A percentile compares a stretch with the other conserved stretches of the same genome.
Evolutionary conservation across 1,284 basidiomycete species (phyloP).

Genomic region (Cryptococcus sp.): DNA sequence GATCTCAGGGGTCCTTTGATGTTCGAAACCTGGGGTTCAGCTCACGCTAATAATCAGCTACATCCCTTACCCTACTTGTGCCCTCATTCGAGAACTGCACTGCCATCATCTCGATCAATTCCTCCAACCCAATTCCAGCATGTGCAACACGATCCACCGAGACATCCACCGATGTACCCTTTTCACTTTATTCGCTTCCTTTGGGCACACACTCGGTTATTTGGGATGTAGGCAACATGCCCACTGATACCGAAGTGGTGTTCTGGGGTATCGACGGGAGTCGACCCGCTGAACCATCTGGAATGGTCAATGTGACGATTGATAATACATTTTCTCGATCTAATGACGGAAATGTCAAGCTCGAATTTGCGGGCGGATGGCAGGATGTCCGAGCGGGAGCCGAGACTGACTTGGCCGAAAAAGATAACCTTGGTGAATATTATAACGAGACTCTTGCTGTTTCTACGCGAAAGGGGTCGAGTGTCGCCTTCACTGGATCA

Average conservation of each 20-base stretch:
- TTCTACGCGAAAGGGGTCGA: constrained; percentile 10
- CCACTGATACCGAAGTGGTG: constrained; percentile 17
- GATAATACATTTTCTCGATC: constrained; percentile 17
- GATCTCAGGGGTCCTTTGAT: not conserved
- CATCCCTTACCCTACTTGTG: constrained; percentile 26
- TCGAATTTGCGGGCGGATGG: constrained; percentile 23
- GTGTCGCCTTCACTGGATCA: constrained; percentile 18
- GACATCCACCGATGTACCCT: constrained; percentile 12
- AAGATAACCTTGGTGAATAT: constrained; percentile 1
- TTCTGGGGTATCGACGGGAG: constrained; percentile 32
- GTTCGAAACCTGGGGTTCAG: not conserved
- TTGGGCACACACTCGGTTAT: constrained; percentile 21
- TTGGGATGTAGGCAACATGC: constrained; percentile 17
- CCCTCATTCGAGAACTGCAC: constrained; percentile 21
- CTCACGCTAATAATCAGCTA: constrained; percentile 13
- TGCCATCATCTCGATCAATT: constrained; percentile 30
- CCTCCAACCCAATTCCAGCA: constrained; percentile 21
- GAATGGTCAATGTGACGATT: constrained; percentile 25
- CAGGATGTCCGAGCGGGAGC: constrained; percentile 4
- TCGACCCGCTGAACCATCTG: constrained; percentile 9
- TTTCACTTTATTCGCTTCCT: constrained; percentile 25
- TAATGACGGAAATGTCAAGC: constrained; percentile 1
- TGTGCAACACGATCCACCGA: constrained; percentile 16
- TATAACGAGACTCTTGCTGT: constrained; percentile 25
- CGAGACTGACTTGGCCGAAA: constrained; percentile 9